Base-by-base conservation (phyloP, 228 moss, liverwort and hornwort genomes). In the Sphagnum magellanicum region DNA sequence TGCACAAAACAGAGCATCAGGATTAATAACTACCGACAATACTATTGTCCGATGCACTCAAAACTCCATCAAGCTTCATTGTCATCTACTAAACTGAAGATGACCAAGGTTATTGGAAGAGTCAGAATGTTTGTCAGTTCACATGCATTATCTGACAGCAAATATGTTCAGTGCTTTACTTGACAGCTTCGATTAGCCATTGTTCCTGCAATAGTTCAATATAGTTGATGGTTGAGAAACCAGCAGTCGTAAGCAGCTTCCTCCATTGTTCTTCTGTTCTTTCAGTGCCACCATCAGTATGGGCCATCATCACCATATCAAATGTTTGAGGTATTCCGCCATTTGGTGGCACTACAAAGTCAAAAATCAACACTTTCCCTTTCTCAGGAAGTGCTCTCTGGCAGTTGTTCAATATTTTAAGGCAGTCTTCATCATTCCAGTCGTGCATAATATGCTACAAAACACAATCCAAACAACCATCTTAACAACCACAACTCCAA, bases 361-460 rank as follows among this genome's bases (percentile, higher is more conserved):
- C 82, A 51, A 72, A 68, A 12, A 83, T 68, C 47, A 79, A 70
- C 65, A 83, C 53, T 60, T 71, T 75, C 16, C 82, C 82, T 53
- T 60, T 68, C 6, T 64, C 76, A 5, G 82, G 76, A 50, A 68
- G 73, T 16, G 75, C 63, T 14, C 70, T 76, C 68, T 70, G 49
- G 48, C 82, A 83, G 7, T 69, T 76, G 50, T 6, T 50, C 70
- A 83, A 69, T 46, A 83, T 83, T 49, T 64, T 16, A 50, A 79
- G 8, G 51, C 79, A 70, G n/a, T 67, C 65, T 16, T 79, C 76
- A 70, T 83, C 82, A 11, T 59, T 53, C 82, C 82, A 83, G 71
- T 83, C 82, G 63, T 83, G 82, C 67, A 83, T 59, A 10, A 79
- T 76, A 63, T 71, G 70, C 82, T 82, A 75, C 50, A 69, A 68